Base-by-base conservation (phyloP, 306 rosid species). In the Sesbania bispinosa region DNA sequence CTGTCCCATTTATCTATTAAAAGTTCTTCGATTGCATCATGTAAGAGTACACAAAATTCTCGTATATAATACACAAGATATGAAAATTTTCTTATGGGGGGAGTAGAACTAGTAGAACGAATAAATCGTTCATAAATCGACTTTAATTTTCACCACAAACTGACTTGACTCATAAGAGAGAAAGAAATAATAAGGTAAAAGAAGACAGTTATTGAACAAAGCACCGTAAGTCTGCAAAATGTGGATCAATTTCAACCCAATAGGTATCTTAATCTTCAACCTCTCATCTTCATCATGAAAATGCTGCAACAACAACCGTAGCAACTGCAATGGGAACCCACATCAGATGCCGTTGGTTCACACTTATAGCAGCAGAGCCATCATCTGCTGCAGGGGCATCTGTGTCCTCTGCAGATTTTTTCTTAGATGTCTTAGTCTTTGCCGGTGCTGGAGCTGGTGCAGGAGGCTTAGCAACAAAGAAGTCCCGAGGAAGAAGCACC, bases 401-500 rank as follows among this genome's bases (percentile, higher is more conserved):
- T 9, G 68, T 46, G 4, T 71, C 72, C 2, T 76, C 86, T 0
- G 84, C 41, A 1, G 88, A 73, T 62, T 85, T 85, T 76, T 85
- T 81, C 79, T 85, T 85, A 9, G 84, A 70, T 0, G 52, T 62
- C 27, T 69, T 76, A 10, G 76, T 0, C 82, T 77, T 77, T 13
- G 51, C 64, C 0, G 87, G 89, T 0, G 82, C 75, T 0, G 93
- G 88, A 7, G 88, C 86, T 0, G 88, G 92, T 0, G 90, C 83
- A 0, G 92, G 96, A 7, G 82, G 60, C 57, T 73, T 69, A 1
- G 93, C 86, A 3, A 59, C 82, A 1, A 90, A 85, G 72, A 90
- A 77, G 4, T 84, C 89, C 6, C 84, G 55, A 1, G 96, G 93
- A 45, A 82, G 83, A 41, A 90, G 84, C 47, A 85, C 93, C 55